Evolutionary conservation across 805 yeast species (phyloP), one percentile per base, ranked within the genome.

Genomic region (Candida ortonii): DNA sequence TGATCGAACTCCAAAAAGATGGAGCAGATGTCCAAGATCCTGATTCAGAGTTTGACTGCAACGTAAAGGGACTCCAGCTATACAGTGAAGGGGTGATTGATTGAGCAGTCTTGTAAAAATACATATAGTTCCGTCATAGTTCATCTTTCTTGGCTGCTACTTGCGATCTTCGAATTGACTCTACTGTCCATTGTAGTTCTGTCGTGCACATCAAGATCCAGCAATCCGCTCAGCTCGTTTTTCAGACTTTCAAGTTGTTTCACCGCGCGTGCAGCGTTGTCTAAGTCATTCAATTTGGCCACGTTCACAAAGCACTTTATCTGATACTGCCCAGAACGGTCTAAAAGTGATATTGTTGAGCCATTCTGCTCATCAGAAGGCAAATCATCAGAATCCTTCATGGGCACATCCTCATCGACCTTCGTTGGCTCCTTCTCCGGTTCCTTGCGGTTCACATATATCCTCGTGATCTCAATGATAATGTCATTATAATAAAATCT

Each of bases 121-220:
- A 8, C 13, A 16, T 17, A 10, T 18, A 6, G 21, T 11, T 15
- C 6, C 11, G 16, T 9, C 23, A 20, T 16, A 13, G 16, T n/a
- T 28, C 17, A 38, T 13, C 25, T 24, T 19, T 30, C 34, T 8
- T 31, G 34, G 24, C 34, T 36, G 11, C 34, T 34, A 15, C 35
- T 22, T 8, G 46, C 55, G n/a, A 52, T 47, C 34, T 48, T 48
- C n/a, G 65, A 59, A 36, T 55, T 57, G 18, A 83, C 69, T 46
- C 95, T 71, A 1, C 89, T 76, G 55, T 88, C 96, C 87, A 88
- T 85, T 16, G 70, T 66, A 53, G 76, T 76, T 43, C 96, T 69
- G 51, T 85, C 93, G 5, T 95, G 95, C 20, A 84, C 73, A 13
- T 67, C 75, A 29, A 89, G 66, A 29, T 76, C 76, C 7, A 89